These are phyloP conservation scores for Imleria badia DNA, from an alignment of 768 basidiomycete species.

Conservation along the genomic window DNA sequence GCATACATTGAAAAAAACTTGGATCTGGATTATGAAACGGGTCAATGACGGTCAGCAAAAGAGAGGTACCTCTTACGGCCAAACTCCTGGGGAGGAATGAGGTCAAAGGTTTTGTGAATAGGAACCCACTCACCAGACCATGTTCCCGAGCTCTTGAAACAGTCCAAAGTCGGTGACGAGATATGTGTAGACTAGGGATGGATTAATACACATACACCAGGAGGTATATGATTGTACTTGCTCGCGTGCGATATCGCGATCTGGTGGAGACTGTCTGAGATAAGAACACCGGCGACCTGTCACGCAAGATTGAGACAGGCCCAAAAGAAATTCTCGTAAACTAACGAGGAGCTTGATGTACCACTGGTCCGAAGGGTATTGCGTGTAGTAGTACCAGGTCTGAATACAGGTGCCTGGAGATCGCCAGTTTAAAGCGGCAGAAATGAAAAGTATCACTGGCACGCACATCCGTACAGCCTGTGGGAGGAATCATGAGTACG, in stretches of 20 bases:
- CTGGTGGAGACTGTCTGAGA: slow-evolving; percentile 55
- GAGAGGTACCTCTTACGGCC: slow-evolving; percentile 12
- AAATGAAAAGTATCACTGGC: neutral
- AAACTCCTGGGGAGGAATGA: slow-evolving; percentile 21
- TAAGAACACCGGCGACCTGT: slow-evolving; percentile 51
- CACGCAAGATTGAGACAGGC: neutral
- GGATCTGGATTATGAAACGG: slow-evolving; percentile 33
- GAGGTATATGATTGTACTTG: slow-evolving; percentile 16
- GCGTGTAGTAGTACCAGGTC: slow-evolving; percentile 52
- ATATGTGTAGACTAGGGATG: slow-evolving; percentile 47
- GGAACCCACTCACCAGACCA: slow-evolving; percentile 42
- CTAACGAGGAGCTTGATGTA: slow-evolving; percentile 46
- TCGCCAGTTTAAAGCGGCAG: neutral
- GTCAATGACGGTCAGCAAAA: slow-evolving; percentile 5
- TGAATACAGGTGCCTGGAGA: slow-evolving; percentile 53
- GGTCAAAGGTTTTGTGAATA: neutral
- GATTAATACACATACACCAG: neutral
- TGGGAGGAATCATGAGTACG: slow-evolving; percentile 3
- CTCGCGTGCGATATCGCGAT: slow-evolving; percentile 52
- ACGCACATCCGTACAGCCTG: slow-evolving; percentile 53
- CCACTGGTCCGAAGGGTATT: slow-evolving; percentile 50
- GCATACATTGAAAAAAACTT: slow-evolving; percentile 48
- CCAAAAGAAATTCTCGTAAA: neutral
- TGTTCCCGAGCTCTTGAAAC: slow-evolving; percentile 22
- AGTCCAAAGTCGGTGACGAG: slow-evolving; percentile 42